phyloP scores from a whole-genome alignment of 192 early-diverging fungal genomes.

The Entomortierella lignicola region DNA sequence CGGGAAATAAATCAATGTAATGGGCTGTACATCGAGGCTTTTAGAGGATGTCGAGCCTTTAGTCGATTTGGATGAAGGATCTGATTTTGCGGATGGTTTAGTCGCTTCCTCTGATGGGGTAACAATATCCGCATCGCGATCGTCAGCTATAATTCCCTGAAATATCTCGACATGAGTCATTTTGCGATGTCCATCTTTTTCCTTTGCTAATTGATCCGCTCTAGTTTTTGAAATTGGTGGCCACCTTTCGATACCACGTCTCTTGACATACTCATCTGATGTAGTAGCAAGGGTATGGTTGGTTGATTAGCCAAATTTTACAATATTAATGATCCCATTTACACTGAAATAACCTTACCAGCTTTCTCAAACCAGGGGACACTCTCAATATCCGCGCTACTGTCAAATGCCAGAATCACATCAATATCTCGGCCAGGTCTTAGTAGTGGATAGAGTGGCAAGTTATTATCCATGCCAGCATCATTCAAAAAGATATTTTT shows the following conservation, averaged over 20 bases:
- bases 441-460: conserved; percentile 79
- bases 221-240: conserved; percentile 57
- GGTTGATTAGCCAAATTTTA: background rate
- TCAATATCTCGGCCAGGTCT: conserved; percentile 75
- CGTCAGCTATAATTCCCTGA: conserved; percentile 47
- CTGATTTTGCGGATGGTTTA: background rate
- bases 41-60: background rate
- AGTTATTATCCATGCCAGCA: conserved; percentile 85
- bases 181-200: conserved; percentile 56
- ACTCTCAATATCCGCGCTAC: conserved; percentile 76
- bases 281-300: background rate
- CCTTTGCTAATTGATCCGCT: conserved; percentile 35
- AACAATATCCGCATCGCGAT: conserved; percentile 54
- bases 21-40: conserved; percentile 33
- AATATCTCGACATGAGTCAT: conserved; percentile 60
- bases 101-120: conserved; percentile 43
- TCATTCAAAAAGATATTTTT: conserved; percentile 72
- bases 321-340: too few relatives aligned
- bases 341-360: conserved; percentile 27
- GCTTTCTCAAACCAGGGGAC: conserved; percentile 72
- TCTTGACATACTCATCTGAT: conserved; percentile 70
- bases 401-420: conserved; percentile 78
- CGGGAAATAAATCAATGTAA: conserved; percentile 73
- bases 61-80: background rate
- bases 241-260: conserved; percentile 68